Evolutionary conservation across 306 rosid species (phyloP), one percentile per base, ranked within the genome.

Genomic region (Prunus dulcis): DNA sequence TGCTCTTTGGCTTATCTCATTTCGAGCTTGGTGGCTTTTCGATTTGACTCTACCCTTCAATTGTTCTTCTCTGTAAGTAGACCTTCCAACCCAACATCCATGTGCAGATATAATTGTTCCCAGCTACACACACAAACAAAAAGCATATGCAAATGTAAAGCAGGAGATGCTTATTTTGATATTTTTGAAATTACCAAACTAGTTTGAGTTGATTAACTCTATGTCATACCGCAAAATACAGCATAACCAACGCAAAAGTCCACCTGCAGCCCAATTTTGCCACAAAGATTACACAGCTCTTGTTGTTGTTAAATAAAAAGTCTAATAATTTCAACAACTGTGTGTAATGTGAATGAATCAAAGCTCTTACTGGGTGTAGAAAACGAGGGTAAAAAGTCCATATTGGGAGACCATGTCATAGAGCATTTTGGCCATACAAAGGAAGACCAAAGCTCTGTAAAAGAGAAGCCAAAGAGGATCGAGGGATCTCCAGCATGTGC

Each of bases 231-330:
- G 78, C 89, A 80, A 91, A 91, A 71, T 91, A 91, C 70, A 86
- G 27, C 82, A 78, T 82, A 32, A 91, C 91, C 72, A 91, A 75
- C 5, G 87, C 79, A 84, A 86, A 89, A 76, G 94, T 89, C 97
- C 97, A 91, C 88, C 97, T 91, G 34, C 64, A 78, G 80, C 62
- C 64, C 67, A 50, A 67, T 57, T 64, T 58, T 6, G 41, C 41
- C 41, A 34, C 43, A 38, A 38, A 38, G 9, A 38, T 6, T 38
- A 38, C 9, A 38, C 43, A 38, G 9, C 43, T 38, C 43, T 38
- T 38, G 2, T 6, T 38, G 43, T 38, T 38, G 43, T 38, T 38
- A 38, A 38, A 38, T 38, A 7, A 38, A 38, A 38, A 38, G 43
- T 38, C 43, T 38, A 38, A 38, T 38, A 38, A 15, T 12, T 27